These are phyloP conservation scores for Stemphylium beticola DNA, from an alignment of 2,329 filamentous ascomycete genomes.

Conservation along the genomic window DNA sequence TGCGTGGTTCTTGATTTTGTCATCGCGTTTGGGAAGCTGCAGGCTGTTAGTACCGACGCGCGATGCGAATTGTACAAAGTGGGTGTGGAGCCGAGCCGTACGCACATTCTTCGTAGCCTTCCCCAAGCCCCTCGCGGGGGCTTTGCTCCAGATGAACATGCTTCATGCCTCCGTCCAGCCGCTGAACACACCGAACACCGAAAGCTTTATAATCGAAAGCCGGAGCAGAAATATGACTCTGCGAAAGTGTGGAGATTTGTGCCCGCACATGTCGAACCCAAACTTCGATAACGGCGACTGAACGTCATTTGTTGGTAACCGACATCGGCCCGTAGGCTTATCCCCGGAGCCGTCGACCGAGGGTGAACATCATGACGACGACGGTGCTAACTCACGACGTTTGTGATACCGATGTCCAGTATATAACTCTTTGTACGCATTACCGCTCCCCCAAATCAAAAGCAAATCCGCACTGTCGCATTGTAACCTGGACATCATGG, in stretches of 20 bases:
- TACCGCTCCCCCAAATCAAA: neutral
- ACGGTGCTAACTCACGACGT: neutral
- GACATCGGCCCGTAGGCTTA: slow-evolving; percentile 19
- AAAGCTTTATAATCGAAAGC: neutral
- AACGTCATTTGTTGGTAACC: slow-evolving; percentile 26
- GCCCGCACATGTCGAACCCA: slow-evolving; percentile 7
- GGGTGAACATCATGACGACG: slow-evolving; percentile 6
- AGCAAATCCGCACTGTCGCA: neutral
- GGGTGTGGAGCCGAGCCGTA: neutral
- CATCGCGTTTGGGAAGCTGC: slow-evolving; percentile 33
- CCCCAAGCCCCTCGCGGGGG: slow-evolving; percentile 44
- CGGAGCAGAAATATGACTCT: slow-evolving; percentile 11
- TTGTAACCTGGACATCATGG: slow-evolving; percentile 38
- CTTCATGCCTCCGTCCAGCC: slow-evolving; percentile 43
- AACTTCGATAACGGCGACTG: slow-evolving; percentile 8
- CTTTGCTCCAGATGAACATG: slow-evolving; percentile 46
- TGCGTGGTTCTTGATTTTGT: slow-evolving; percentile 14
- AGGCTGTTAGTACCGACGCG: slow-evolving; percentile 14
- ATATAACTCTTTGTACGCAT: neutral
- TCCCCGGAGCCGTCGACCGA: slow-evolving; percentile 2
- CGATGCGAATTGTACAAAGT: slow-evolving; percentile 13
- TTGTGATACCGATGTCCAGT: neutral
- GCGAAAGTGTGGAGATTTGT: slow-evolving; percentile 8
- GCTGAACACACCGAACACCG: slow-evolving; percentile 10
- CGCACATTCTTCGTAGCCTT: slow-evolving; percentile 31